Evolutionary conservation across 208 protist genomes (phyloP), one percentile per base, ranked within the genome.

Genomic region (Balamuthia mandrillaris): DNA sequence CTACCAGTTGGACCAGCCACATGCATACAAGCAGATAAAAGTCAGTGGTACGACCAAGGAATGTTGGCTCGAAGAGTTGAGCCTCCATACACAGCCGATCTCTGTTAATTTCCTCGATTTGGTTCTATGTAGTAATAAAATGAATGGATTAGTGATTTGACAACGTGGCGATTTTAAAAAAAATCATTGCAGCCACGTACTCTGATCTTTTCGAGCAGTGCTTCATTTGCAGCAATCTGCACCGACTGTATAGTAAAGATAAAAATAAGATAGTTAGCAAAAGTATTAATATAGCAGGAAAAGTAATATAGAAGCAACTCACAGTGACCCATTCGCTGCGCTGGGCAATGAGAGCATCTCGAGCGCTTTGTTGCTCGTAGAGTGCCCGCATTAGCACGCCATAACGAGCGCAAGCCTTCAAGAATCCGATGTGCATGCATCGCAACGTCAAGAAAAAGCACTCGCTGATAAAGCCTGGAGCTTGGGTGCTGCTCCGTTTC

Each of bases 391-490:
- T n/a, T n/a, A n/a, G n/a, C n/a, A n/a, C n/a, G n/a, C n/a, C n/a
- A n/a, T n/a, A n/a, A n/a, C n/a, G n/a, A n/a, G n/a, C n/a, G n/a
- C n/a, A n/a, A n/a, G n/a, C n/a, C n/a, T n/a, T n/a, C n/a, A n/a
- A n/a, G n/a, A n/a, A n/a, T n/a, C 74, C 87, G 47, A 87, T 63
- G 41, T 89, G 87, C 27, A 89, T 45, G 10, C 68, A 70, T 54
- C 87, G 45, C 7, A 89, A 29, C 24, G 87, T 84, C 35, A 86
- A 45, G 83, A 89, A 89, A 77, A 89, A 89, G 65, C 81, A 87
- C 56, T 89, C 87, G 4, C 51, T 89, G 21, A 89, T 84, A 35
- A 89, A 89, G 47, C n/a, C 37, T 51, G 70, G 65, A 10, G 49
- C 60, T 45, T 45, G 21, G 70, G 49, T 65, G 24, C 16, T 27